Base-by-base conservation (phyloP, 495 filamentous ascomycete genomes). In the Staphylotrichum tortipilum region DNA sequence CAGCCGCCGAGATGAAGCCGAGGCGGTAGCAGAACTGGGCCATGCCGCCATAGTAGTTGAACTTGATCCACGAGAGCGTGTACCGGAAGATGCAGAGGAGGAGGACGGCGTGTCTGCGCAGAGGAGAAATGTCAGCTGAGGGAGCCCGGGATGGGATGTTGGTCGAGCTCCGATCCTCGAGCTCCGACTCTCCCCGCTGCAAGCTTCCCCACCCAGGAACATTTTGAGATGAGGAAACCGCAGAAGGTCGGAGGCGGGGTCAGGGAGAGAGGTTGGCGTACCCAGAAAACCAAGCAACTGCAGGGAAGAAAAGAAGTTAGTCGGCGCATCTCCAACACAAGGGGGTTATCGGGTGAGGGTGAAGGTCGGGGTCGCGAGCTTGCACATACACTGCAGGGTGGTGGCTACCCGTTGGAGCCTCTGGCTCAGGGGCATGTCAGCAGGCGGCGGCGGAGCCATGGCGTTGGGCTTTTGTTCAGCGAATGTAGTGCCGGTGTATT, bases 231-330 rank as follows among this genome's bases (percentile, higher is more conserved):
- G 17, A 5, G 23, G 22, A n/a, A 28, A 8, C 22, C 22, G 23
- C 12, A 24, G 2, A 11, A 40, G 31, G 44, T 6, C 23, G 40
- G 22, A 7, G 24, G 12, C 21, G 43, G 15, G 45, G 12, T 10
- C 19, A 3, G 9, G 24, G 44, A 28, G 28, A 58, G 39, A 4
- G 21, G 21, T 55, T 47, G 33, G 83, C 86, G 49, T 83, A 91
- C 84, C 92, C 92, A 56, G 81, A 73, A 59, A 98, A 98, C 92
- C 92, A 97, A 47, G 78, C 77, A 61, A 77, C 71, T 71, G 44
- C 33, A 58, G 21, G 14, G 17, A 5, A 7, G 6, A 44, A 23
- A 4, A 7, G 45, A 53, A 34, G 61, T 71, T 57, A 69, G 64
- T 52, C 24, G 40, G 42, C 33, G 44, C 22, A 21, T 49, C 18